A percentile compares a stretch with the other conserved stretches of the same genome.
Evolutionary conservation across 768 basidiomycete genomes (phyloP).

Genomic region (Agaricus subrufescens): DNA sequence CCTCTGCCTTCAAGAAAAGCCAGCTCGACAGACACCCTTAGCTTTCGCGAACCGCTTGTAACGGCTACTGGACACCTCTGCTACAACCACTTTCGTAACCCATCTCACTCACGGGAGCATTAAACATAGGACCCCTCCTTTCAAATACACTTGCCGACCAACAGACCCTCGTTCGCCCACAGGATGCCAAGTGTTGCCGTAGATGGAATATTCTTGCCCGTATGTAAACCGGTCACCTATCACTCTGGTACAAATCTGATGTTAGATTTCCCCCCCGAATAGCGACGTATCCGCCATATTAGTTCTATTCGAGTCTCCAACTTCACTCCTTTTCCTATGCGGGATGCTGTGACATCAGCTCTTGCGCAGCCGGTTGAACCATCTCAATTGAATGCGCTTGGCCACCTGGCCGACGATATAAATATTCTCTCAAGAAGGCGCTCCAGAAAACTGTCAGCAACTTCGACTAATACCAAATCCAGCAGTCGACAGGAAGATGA

Average conservation of each 20-base stretch:
- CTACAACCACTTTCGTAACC: too few species aligned
- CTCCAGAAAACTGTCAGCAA: constrained; percentile 54
- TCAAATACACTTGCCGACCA: not conserved
- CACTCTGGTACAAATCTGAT: not conserved
- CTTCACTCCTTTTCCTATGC: constrained; percentile 78
- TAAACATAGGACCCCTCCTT: too few species aligned
- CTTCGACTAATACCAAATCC: constrained; percentile 47
- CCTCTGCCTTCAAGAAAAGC: not conserved
- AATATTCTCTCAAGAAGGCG: constrained; percentile 57
- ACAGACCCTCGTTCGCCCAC: not conserved
- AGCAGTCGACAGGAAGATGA: constrained; percentile 32
- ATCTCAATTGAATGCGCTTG: constrained; percentile 52
- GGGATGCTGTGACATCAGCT: constrained; percentile 74
- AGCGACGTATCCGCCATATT: constrained; percentile 75
- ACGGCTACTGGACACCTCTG: too few species aligned
- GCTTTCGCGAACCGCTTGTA: too few species aligned
- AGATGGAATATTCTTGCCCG: constrained; percentile 6
- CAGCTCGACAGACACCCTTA: not conserved
- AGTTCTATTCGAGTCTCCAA: constrained; percentile 72
- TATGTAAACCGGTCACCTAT: constrained; percentile 1
- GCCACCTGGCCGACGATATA: constrained; percentile 59
- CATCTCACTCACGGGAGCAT: too few species aligned
- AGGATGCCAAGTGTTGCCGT: not conserved
- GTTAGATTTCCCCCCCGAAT: constrained; percentile 9
- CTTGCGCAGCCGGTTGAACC: constrained; percentile 62